Percentiles rank a stretch among this genome's conserved stretches.
Conservation (phyloP, 257 asterid species). For the Salvia rosmarinus region DNA sequence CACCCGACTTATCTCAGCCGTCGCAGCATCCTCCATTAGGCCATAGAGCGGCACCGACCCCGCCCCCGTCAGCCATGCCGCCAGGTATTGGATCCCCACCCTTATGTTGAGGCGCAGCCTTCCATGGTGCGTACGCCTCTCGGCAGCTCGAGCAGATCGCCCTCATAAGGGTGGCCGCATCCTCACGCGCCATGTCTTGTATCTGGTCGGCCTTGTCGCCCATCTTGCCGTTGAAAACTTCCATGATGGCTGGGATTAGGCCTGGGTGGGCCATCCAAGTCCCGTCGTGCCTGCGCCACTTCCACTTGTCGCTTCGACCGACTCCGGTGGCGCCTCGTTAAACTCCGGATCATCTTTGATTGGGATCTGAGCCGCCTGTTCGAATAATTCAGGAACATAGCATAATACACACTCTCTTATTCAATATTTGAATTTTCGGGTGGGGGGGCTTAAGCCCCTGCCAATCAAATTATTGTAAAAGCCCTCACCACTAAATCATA, state of each 20-base stretch:
- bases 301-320: constrained; percentile 82
- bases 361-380: constrained; percentile 97
- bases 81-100: constrained; percentile 84
- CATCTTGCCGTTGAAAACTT: constrained; percentile 67
- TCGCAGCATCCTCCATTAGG: constrained; percentile 97
- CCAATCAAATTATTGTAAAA: too few species aligned
- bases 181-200: constrained; percentile 53
- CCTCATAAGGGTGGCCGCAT: constrained; percentile 56
- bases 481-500: too few species aligned
- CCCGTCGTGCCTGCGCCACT: constrained; percentile 86
- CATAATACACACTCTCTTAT: too few species aligned
- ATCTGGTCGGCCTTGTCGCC: constrained; percentile 64
- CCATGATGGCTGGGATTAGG: constrained; percentile 63
- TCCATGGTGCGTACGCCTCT: constrained; percentile 79
- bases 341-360: constrained; percentile 76
- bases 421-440: too few species aligned
- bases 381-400: not conserved
- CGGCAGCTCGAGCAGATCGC: constrained; percentile 72
- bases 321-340: constrained; percentile 78
- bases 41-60: constrained; percentile 92
- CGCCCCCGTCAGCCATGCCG: constrained; percentile 82
- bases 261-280: constrained; percentile 99
- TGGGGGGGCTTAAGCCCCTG: too few species aligned
- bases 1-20: constrained; percentile 94
- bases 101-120: constrained; percentile 83